Percentiles rank a stretch among this genome's conserved stretches.
Evolutionary conservation across 2,329 filamentous ascomycete species (phyloP).

Genomic region (Elsinoe necatrix): DNA sequence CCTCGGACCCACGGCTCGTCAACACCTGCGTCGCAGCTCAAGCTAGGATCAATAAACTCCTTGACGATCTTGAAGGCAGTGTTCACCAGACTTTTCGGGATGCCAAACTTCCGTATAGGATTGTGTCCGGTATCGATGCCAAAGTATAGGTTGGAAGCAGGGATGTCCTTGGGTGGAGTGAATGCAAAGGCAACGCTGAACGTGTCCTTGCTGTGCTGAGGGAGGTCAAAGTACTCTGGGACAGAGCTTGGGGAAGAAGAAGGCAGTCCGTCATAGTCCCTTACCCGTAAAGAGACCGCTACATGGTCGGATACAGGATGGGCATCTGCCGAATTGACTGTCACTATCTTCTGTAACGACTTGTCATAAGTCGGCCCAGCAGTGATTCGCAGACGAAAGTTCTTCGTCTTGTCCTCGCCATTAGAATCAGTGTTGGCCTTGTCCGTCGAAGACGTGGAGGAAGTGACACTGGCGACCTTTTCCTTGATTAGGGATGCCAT

Average conservation of each 20-base stretch:
- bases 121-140: conserved; percentile 84
- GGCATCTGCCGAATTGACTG: conserved; percentile 58
- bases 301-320: conserved; percentile 56
- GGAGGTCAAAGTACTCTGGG: conserved; percentile 66
- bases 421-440: conserved; percentile 16
- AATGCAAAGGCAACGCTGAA: conserved; percentile 79
- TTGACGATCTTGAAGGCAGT: conserved; percentile 77
- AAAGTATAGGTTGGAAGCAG: conserved; percentile 67
- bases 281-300: conserved; percentile 68
- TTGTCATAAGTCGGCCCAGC: conserved; percentile 69
- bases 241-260: conserved; percentile 52
- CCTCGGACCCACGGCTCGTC: conserved; percentile 83
- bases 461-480: conserved; percentile 16
- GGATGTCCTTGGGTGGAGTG: conserved; percentile 56
- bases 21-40: conserved; percentile 82
- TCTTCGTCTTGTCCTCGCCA: conserved; percentile 31
- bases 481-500: conserved; percentile 24
- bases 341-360: conserved; percentile 57
- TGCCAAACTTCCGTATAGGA: conserved; percentile 64
- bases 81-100: conserved; percentile 71
- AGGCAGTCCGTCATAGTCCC: conserved; percentile 57
- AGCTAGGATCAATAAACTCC: conserved; percentile 80
- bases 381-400: conserved; percentile 73
- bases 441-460: background rate
- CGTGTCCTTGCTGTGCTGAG: conserved; percentile 64